Base-by-base conservation (phyloP, 805 yeast species). In the Jamesozyma lodderae region DNA sequence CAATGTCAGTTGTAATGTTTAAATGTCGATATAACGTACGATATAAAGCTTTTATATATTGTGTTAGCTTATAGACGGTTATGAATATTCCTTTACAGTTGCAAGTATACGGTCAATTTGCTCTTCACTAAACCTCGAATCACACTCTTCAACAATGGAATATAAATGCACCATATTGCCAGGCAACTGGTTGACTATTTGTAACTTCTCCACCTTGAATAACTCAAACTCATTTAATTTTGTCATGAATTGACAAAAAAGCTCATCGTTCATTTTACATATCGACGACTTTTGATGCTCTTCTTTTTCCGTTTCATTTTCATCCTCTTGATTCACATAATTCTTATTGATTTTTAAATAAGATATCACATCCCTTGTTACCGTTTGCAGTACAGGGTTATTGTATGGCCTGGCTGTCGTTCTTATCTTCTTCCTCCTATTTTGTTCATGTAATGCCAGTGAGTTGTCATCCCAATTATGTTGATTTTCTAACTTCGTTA, bases 131-230 rank as follows among this genome's bases (percentile, higher is more conserved):
- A 87, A 81, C 49, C 98, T 68, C 44, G 75, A 77, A 48, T 90
- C 98, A 59, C 95, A 90, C 55, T 92, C 97, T 55, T 90, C 98
- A 1, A 90, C 77, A 21, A 90, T 64, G 0, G 92, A 70, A 55
- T 77, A 86, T 36, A 90, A 66, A 26, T 75, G 79, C 10, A 88
- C 96, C 68, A 85, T 64, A 4, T 85, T 75, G 33, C 79, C 67
- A 1, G 98, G 98, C 21, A 85, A 68, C 6, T 78, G 67, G 57
- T 90, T 88, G 40, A 88, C 71, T 28, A 90, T 74, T 61, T 90
- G 96, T 29, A 90, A 64, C 47, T 79, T 76, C 53, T 90, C 98
- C 19, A 83, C 78, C 58, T 85, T 83, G 62, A 81, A 87, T 38
- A 90, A 64, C 21, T 69, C 71, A 43, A 70, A 77, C 24, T 63